phyloP scores from a whole-genome alignment of 352 stramenopile genomes.

The Peronospora belbahrii region DNA sequence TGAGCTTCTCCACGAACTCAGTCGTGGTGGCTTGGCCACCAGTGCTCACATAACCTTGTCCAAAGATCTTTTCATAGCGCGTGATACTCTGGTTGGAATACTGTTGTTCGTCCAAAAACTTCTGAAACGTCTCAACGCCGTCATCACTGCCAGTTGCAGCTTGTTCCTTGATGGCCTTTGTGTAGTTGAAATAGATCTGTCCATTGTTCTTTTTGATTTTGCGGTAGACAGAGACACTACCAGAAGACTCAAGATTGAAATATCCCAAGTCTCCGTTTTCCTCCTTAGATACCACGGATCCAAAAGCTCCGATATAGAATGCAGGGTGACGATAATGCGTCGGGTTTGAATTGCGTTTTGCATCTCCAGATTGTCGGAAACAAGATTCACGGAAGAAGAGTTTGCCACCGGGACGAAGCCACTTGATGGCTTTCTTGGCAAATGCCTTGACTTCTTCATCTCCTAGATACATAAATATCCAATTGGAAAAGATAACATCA shows the following conservation, averaged over 20 bases:
- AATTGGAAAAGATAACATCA: conserved; percentile 71
- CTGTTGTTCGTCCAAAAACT: conserved; percentile 63
- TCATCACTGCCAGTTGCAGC: conserved; percentile 10
- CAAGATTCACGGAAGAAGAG: conserved; percentile 67
- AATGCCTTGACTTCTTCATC: conserved; percentile 51
- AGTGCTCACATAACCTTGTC: conserved; percentile 61
- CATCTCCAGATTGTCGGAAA: conserved; percentile 53
- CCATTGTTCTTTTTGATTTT: conserved; percentile 81
- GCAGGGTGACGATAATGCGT: conserved; percentile 61
- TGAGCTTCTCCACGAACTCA: conserved; percentile 63
- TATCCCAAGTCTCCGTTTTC: conserved; percentile 31
- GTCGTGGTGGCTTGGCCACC: conserved; percentile 58
- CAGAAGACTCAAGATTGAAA: conserved; percentile 59
- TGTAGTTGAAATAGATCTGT: conserved; percentile 68
- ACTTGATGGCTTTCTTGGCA: conserved; percentile 51
- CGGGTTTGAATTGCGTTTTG: conserved; percentile 54
- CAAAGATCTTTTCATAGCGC: conserved; percentile 74
- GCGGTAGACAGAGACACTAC: conserved; percentile 54
- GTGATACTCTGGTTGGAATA: conserved; percentile 66
- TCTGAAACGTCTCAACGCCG: conserved; percentile 49
- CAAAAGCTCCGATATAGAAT: conserved; percentile 56
- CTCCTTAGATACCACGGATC: conserved; percentile 42
- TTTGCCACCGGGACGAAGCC: conserved; percentile 52
- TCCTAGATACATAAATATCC: conserved; percentile 68
- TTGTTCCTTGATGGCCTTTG: conserved; percentile 39